Base-by-base conservation (phyloP, 345 rosid genomes). In the Rubroshorea leprosula region DNA sequence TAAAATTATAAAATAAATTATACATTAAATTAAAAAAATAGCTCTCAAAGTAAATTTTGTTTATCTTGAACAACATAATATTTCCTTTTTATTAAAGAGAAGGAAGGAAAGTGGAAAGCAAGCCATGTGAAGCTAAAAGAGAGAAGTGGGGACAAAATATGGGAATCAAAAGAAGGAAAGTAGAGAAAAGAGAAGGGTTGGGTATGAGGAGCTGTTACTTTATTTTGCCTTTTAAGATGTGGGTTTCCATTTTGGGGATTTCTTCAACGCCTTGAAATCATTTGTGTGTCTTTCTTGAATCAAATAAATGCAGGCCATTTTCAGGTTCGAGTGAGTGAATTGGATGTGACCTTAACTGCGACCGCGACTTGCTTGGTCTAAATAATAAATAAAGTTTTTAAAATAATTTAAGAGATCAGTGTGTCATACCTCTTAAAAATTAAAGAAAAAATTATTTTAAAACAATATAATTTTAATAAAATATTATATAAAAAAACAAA, bases 361-460 rank as follows among this genome's bases (percentile, higher is more conserved):
- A 73, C 68, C 45, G 56, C 39, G 79, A 65, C 68, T 61, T 47
- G 66, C 54, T 67, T 26, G 46, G n/a, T n/a, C n/a, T n/a, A n/a
- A n/a, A n/a, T n/a, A n/a, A n/a, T n/a, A n/a, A n/a, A n/a, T n/a
- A n/a, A n/a, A n/a, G n/a, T n/a, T n/a, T n/a, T n/a, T n/a, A n/a
- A n/a, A n/a, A n/a, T n/a, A n/a, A n/a, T n/a, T n/a, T n/a, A n/a
- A n/a, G n/a, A n/a, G n/a, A n/a, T n/a, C n/a, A n/a, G n/a, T n/a
- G n/a, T n/a, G n/a, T n/a, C n/a, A n/a, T n/a, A n/a, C n/a, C n/a
- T n/a, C n/a, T n/a, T n/a, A n/a, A n/a, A n/a, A n/a, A n/a, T n/a
- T n/a, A n/a, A n/a, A n/a, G n/a, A n/a, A n/a, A n/a, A n/a, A n/a
- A n/a, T n/a, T n/a, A n/a, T n/a, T n/a, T n/a, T n/a, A n/a, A n/a